These are phyloP conservation scores for Ceratocystis eucalypticola DNA, from an alignment of 2,329 filamentous ascomycete species.

Conservation along the genomic window DNA sequence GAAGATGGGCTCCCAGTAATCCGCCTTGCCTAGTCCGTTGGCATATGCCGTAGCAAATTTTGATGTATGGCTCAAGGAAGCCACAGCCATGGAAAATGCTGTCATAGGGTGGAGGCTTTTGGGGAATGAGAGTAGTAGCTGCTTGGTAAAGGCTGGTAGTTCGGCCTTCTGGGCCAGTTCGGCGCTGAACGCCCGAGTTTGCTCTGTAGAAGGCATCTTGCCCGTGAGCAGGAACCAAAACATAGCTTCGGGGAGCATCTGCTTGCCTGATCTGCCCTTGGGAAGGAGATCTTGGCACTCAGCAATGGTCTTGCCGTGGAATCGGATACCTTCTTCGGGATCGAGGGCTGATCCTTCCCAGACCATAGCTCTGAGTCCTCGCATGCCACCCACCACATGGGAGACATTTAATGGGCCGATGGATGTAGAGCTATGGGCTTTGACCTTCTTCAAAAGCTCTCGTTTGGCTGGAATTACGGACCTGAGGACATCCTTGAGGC, in stretches of 20 bases:
- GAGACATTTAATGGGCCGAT: slow-evolving; percentile 89
- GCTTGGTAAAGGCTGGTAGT: slow-evolving; percentile 69
- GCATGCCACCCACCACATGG: slow-evolving; percentile 92
- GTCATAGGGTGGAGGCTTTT: slow-evolving; percentile 94
- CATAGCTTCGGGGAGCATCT: slow-evolving; percentile 98
- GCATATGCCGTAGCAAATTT: slow-evolving; percentile 90
- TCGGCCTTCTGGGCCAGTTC: slow-evolving; percentile 76
- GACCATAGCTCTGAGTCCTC: slow-evolving; percentile 92
- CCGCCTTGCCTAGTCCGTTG: slow-evolving; percentile 78
- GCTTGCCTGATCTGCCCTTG: slow-evolving; percentile 80
- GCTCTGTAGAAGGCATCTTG: slow-evolving; percentile 67
- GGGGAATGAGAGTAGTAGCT: slow-evolving; percentile 83
- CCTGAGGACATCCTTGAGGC: slow-evolving; percentile 77
- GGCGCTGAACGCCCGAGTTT: slow-evolving; percentile 69
- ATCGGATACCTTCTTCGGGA: slow-evolving; percentile 91
- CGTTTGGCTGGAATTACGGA: slow-evolving; percentile 81
- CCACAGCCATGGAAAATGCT: slow-evolving; percentile 88
- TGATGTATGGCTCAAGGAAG: slow-evolving; percentile 88
- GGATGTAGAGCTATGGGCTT: slow-evolving; percentile 65
- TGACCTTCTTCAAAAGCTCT: slow-evolving; percentile 87
- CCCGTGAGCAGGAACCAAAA: slow-evolving; percentile 97
- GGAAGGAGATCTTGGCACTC: slow-evolving; percentile 90
- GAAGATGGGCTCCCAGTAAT: slow-evolving; percentile 98
- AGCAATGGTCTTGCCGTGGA: slow-evolving; percentile 95
- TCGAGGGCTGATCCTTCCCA: slow-evolving; percentile 98